Conservation (phyloP, 257 asterid genomes). For the Fraxinus anomala region DNA sequence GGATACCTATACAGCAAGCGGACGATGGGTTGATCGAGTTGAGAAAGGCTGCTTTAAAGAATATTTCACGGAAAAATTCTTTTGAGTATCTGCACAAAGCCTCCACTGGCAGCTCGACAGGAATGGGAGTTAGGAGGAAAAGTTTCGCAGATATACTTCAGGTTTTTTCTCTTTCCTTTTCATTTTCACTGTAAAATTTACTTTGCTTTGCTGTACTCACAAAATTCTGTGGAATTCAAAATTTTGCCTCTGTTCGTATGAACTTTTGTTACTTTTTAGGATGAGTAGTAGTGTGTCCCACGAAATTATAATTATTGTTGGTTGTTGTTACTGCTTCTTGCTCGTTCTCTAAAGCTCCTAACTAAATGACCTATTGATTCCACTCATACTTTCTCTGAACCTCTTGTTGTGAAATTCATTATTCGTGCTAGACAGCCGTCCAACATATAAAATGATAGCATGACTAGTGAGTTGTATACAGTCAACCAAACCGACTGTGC, state of each 20-base stretch:
- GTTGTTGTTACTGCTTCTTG: not conserved
- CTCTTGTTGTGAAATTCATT: not conserved
- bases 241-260: not conserved
- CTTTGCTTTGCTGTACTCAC: not conserved
- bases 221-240: not conserved
- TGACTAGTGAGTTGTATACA: not conserved
- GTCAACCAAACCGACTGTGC: not conserved
- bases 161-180: constrained; percentile 40
- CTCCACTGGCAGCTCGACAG: constrained; percentile 41
- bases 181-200: not conserved
- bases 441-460: not conserved
- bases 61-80: constrained; percentile 56
- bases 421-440: not conserved
- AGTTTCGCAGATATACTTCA: constrained; percentile 90
- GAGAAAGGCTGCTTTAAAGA: constrained; percentile 66
- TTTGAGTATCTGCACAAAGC: constrained; percentile 47
- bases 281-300: too few relatives aligned
- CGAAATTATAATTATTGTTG: not conserved
- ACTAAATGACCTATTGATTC: not conserved
- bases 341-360: not conserved
- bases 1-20: constrained; percentile 41
- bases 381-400: not conserved
- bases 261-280: too few relatives aligned
- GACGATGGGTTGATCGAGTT: constrained; percentile 62
- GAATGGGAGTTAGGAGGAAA: constrained; percentile 67